Percentiles rank a stretch among this genome's conserved stretches.
These are phyloP conservation scores for Macaranga tanarius DNA, from an alignment of 441 rosid genomes.

Conservation along the genomic window DNA sequence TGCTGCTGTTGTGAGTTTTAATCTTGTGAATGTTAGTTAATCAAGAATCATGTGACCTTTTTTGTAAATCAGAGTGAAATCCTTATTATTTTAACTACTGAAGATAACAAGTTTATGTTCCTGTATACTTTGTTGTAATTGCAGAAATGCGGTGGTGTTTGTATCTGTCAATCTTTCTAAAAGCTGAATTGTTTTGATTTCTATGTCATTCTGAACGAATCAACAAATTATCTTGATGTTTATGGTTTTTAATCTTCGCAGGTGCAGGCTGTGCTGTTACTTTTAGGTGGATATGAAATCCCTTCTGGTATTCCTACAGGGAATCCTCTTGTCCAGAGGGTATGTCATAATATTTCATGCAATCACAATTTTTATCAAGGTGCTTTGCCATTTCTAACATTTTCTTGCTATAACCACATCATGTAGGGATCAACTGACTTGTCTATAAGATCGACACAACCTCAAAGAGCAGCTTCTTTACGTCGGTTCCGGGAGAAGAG, in stretches of 20 bases:
- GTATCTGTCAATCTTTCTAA: not conserved
- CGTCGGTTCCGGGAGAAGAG: slow-evolving; percentile 89
- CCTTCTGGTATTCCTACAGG: slow-evolving; percentile 58
- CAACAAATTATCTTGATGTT: not conserved
- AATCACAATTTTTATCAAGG: not conserved
- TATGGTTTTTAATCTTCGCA: slow-evolving; percentile 32
- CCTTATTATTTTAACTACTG: not conserved
- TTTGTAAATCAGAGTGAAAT: not conserved
- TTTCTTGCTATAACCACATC: slow-evolving; percentile 21
- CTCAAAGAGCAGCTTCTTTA: slow-evolving; percentile 79
- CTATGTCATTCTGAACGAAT: not conserved
- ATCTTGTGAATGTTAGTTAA: not conserved
- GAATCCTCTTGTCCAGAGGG: slow-evolving; percentile 53
- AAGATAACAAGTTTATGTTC: not conserved
- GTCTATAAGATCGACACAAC: slow-evolving; percentile 46
- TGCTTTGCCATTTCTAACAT: slow-evolving; percentile 35
- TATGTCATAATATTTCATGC: slow-evolving; percentile 22
- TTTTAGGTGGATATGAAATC: slow-evolving; percentile 72
- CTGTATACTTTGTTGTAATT: not conserved
- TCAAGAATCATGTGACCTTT: not conserved
- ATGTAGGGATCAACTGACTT: slow-evolving; percentile 35
- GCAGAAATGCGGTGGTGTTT: not conserved
- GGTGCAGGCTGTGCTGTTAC: slow-evolving; percentile 81
- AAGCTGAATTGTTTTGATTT: not conserved
- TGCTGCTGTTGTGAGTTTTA: not conserved